Percentiles rank a stretch among this genome's conserved stretches.
Conservation (phyloP, 345 rosid species). For the Acer negundo region DNA sequence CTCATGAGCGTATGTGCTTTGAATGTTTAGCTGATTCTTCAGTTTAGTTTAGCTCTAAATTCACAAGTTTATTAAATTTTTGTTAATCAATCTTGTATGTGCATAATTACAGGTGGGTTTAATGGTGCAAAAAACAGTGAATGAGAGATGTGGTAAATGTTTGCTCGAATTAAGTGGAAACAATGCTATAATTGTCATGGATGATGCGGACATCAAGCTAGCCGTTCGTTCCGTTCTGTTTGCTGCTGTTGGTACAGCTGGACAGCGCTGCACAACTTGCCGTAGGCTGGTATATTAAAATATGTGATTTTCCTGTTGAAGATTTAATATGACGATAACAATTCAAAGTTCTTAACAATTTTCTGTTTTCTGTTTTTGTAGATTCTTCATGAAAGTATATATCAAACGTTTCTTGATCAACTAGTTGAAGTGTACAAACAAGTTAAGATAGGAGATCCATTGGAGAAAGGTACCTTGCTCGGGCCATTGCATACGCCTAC, state of each 20-base stretch:
- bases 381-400: slow-evolving; percentile 87
- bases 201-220: slow-evolving; percentile 80
- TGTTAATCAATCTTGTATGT: slow-evolving; percentile 14
- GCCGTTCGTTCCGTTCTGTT: slow-evolving; percentile 88
- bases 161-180: slow-evolving; percentile 95
- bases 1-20: neutral
- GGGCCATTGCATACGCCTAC: slow-evolving; percentile 85
- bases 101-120: slow-evolving; percentile 66
- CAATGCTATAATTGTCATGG: slow-evolving; percentile 94
- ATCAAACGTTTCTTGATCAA: slow-evolving; percentile 69
- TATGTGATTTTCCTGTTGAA: slow-evolving; percentile 16
- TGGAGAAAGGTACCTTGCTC: slow-evolving; percentile 79
- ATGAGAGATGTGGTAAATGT: slow-evolving; percentile 83
- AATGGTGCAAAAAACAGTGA: slow-evolving; percentile 79
- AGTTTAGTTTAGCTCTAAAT: slow-evolving; percentile 1
- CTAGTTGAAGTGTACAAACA: slow-evolving; percentile 75
- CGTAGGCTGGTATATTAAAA: slow-evolving; percentile 85
- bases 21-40: neutral
- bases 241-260: slow-evolving; percentile 99
- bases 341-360: neutral
- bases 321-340: neutral
- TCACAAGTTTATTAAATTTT: neutral
- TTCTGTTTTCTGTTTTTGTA: slow-evolving; percentile 38
- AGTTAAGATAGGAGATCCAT: slow-evolving; percentile 90
- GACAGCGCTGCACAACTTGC: slow-evolving; percentile 98